phyloP scores from a whole-genome alignment of 352 stramenopile species.

The Globisporangium paroecandrum region DNA sequence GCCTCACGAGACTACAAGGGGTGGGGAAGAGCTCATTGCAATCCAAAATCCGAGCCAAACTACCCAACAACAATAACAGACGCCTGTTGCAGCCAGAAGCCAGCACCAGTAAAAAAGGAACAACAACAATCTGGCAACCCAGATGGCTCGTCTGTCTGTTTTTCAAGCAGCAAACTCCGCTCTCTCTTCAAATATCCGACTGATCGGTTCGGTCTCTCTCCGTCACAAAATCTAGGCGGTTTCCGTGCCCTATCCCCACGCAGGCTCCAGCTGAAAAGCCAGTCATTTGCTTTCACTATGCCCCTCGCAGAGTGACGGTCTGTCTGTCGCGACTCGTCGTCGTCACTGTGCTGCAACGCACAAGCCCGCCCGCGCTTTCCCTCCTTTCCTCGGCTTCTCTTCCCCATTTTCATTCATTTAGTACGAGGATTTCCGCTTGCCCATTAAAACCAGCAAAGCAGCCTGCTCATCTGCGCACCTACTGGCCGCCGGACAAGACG shows the following conservation, averaged over 20 bases:
- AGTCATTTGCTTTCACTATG: slow-evolving; percentile 15
- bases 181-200: too few species aligned
- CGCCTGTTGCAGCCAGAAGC: background rate
- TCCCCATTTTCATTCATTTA: background rate
- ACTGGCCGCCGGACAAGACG: background rate
- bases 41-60: background rate
- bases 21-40: background rate
- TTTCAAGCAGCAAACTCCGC: background rate
- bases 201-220: background rate
- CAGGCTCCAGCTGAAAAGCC: background rate
- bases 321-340: background rate
- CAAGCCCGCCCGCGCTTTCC: background rate
- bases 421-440: background rate
- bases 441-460: background rate
- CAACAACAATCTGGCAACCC: background rate
- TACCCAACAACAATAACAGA: background rate
- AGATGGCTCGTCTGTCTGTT: slow-evolving; percentile 4
- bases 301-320: background rate
- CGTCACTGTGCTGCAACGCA: background rate
- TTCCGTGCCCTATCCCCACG: slow-evolving; percentile 21
- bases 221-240: slow-evolving; percentile 8
- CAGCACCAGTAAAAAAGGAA: background rate
- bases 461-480: background rate
- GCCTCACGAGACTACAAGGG: too few species aligned
- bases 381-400: background rate